Evolutionary conservation across 2,329 filamentous ascomycete genomes (phyloP), one percentile per base, ranked within the genome.

Genomic region (Arthroderma sp.): DNA sequence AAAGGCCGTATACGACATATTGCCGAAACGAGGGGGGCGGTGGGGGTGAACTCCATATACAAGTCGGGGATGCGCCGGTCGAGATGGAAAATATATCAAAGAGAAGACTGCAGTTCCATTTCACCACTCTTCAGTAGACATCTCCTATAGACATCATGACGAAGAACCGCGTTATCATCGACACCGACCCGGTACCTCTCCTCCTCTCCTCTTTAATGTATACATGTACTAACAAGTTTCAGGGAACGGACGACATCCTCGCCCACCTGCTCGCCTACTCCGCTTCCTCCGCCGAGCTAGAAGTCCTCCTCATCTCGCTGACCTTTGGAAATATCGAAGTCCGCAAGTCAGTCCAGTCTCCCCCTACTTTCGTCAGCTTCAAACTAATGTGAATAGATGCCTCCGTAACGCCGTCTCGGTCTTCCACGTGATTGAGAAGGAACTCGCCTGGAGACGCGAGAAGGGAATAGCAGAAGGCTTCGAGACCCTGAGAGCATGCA

Each of bases 281-380:
- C 56, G 84, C 88, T 35, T 83, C 81, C 23, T 81, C 86, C 0
- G 87, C 95, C 64, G 91, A 97, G 67, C 77, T 97, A 21, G 88
- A 97, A 70, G 77, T 97, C 37, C 72, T 87, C 51, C 80, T 97
- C 71, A 79, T 98, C 58, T 95, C 90, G 1, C 80, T 96, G 60
- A 95, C 91, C 0, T 96, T 93, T 71, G 93, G 93, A 58, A 98
- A 98, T 68, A 88, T 97, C 21, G 84, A 91, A 63, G 82, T 95
- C 15, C 79, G 90, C 61, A 91, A 83, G 87, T 89, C 71, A 60
- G 74, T 63, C 21, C 3, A 25, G 21, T 9, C 7, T 23, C 38
- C 8, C 9, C n/a, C n/a, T n/a, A n/a, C n/a, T n/a, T n/a, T n/a
- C n/a, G n/a, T n/a, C n/a, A n/a, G n/a, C n/a, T n/a, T n/a, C n/a